Base-by-base conservation (phyloP, 495 filamentous ascomycete genomes). In the Apiosordaria backusii region DNA sequence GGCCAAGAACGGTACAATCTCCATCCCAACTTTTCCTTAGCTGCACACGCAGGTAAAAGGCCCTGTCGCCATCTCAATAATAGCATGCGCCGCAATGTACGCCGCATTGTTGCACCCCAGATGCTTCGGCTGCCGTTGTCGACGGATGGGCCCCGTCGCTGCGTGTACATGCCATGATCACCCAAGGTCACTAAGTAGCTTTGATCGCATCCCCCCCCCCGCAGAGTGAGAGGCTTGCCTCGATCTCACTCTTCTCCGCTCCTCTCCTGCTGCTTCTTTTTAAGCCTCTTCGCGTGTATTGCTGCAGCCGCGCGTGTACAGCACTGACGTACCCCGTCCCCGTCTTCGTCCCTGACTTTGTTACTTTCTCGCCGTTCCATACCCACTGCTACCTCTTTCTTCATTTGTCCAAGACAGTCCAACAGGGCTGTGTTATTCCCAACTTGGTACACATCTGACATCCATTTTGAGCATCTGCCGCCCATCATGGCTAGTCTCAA, bases 401-500 rank as follows among this genome's bases (percentile, higher is more conserved):
- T 74, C 66, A 68, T 72, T 64, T 69, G 27, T 61, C 59, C 27
- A 61, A 63, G 71, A 67, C 65, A 70, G 50, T 69, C 70, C 66
- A 72, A 70, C 69, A 25, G 75, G 75, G 75, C 75, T 77, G 75
- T 75, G 75, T 27, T 72, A 71, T 68, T 72, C 71, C 75, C 69
- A 77, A 75, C 73, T 75, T 75, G 74, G 74, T 61, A 61, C 13
- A 45, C 66, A 67, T 66, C 70, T 68, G 65, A 71, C 70, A 77
- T 80, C 75, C 78, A 77, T 74, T 77, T 82, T 76, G 75, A 79
- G 79, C 64, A 63, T 68, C 70, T 69, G 65, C 71, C 74, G 71
- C 75, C 74, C 64, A 67, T 70, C 72, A 83, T 83, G 81, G 74
- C 79, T 68, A 80, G 77, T 67, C 73, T 83, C 58, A 79, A 74